Base-by-base conservation (phyloP, 495 filamentous ascomycete species). In the Lineolata rhizophorae region DNA sequence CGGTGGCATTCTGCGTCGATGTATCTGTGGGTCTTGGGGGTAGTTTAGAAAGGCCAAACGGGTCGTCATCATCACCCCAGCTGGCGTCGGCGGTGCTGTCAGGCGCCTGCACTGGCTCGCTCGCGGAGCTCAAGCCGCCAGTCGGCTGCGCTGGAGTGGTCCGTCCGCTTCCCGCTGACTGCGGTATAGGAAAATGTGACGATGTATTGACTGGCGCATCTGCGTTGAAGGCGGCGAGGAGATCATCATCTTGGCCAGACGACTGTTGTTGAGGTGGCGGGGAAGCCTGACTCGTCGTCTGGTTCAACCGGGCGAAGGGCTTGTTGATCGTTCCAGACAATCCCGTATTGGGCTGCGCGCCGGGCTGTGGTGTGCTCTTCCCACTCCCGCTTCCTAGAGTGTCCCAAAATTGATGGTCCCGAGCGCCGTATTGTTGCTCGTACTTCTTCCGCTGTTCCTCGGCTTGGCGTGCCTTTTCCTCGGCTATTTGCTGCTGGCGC, bases 31-130 rank as follows among this genome's bases (percentile, higher is more conserved):
- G 38, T 28, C 64, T 67, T 16, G 42, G 25, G 10, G 41, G 18
- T 42, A 85, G 42, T 34, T 74, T 57, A 28, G 56, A 67, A 22
- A 94, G 60, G n/a, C 83, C 87, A 43, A 97, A 95, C 5, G 83
- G 80, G 45, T 93, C 85, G 37, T 91, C 75, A 42, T 69, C 68
- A 24, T 63, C 56, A 1, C 54, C 48, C 0, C 40, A 32, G 5
- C 19, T 9, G 37, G 39, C 19, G 31, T 33, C 27, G 20, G 11
- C 12, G 41, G 34, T 11, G 29, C 18, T 9, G n/a, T n/a, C n/a
- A n/a, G n/a, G n/a, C 27, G 28, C 11, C 15, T n/a, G 5, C n/a
- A 14, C 21, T 27, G 31, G 6, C 5, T 32, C 10, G 18, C 37
- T 28, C n/a, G n/a, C n/a, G n/a, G n/a, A n/a, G n/a, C n/a, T n/a